A percentile compares a stretch with the other conserved stretches of the same genome.
These are phyloP conservation scores for Arctium minus DNA, from an alignment of 129 eudicot genomes.

Conservation along the genomic window DNA sequence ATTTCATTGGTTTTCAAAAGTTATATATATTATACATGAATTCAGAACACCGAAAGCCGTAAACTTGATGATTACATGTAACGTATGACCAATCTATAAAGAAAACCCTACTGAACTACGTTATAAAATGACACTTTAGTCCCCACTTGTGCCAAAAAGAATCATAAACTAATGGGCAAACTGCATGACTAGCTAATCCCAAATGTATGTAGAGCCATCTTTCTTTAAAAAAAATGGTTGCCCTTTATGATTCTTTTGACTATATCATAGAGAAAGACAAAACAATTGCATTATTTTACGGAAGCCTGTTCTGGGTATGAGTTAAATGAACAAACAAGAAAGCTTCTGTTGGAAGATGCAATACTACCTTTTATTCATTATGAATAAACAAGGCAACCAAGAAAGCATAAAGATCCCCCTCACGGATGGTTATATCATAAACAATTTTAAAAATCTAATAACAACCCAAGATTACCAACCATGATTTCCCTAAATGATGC, in stretches of 20 bases:
- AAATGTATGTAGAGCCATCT: neutral
- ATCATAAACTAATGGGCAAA: slow-evolving; percentile 27
- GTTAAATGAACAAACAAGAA: slow-evolving; percentile 28
- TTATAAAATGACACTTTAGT: slow-evolving; percentile 8
- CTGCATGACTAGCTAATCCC: slow-evolving; percentile 26
- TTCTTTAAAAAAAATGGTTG: neutral
- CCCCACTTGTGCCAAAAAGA: slow-evolving; percentile 37
- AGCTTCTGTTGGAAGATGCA: slow-evolving; percentile 42
- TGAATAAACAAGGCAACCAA: slow-evolving; percentile 21
- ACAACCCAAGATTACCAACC: slow-evolving; percentile 14
- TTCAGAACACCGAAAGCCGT: slow-evolving; percentile 7
- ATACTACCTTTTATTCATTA: slow-evolving; percentile 31
- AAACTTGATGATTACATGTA: slow-evolving; percentile 18
- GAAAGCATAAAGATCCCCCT: slow-evolving; percentile 28
- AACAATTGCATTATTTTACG: slow-evolving; percentile 26
- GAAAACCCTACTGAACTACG: slow-evolving; percentile 32
- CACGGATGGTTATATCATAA: slow-evolving; percentile 23
- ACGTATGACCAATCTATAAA: slow-evolving; percentile 31
- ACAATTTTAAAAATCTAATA: slow-evolving; percentile 7
- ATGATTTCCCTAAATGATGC: slow-evolving; percentile 57
- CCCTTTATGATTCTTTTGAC: slow-evolving; percentile 21
- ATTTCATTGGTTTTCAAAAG: too few species aligned
- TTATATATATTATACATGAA: neutral
- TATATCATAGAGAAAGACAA: slow-evolving; percentile 4
- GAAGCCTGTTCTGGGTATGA: slow-evolving; percentile 17